These are phyloP conservation scores for Chaetothyriales sp. DNA, from an alignment of 2,329 filamentous ascomycete species.

Conservation along the genomic window DNA sequence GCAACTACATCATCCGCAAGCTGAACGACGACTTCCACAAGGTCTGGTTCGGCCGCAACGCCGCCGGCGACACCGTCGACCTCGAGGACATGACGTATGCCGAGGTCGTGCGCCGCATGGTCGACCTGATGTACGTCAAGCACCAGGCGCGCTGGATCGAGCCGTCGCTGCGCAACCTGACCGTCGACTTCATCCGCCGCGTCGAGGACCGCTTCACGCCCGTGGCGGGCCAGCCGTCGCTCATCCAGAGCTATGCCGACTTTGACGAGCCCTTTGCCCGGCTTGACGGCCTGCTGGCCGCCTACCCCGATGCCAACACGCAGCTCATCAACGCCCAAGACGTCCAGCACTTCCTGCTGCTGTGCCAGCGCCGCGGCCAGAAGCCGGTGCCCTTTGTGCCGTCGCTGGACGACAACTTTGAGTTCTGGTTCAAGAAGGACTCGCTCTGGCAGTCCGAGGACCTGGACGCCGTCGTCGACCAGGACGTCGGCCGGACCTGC, in stretches of 20 bases:
- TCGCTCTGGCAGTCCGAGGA: conserved; percentile 99
- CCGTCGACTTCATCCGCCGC: conserved; percentile 90
- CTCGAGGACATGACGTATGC: conserved; percentile 93
- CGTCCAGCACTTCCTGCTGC: conserved; percentile 87
- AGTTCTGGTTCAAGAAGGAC: conserved; percentile 99
- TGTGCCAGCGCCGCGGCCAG: conserved; percentile 82
- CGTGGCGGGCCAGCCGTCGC: conserved; percentile 56
- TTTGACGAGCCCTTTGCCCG: conserved; percentile 68
- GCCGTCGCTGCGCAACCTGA: conserved; percentile 64
- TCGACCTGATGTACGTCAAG: conserved; percentile 82
- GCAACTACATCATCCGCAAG: conserved; percentile 85
- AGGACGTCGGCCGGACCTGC: conserved; percentile 91
- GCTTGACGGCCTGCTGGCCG: conserved; percentile 63
- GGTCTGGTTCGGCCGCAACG: conserved; percentile 87
- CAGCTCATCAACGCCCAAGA: conserved; percentile 98
- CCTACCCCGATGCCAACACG: conserved; percentile 72
- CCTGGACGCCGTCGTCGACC: conserved; percentile 83
- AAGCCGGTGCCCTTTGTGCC: conserved; percentile 97
- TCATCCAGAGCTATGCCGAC: conserved; percentile 81
- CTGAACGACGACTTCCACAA: conserved; percentile 95
- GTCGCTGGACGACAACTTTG: conserved; percentile 89
- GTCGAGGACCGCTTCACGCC: conserved; percentile 90
- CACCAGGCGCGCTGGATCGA: conserved; percentile 90
- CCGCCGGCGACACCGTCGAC: conserved; percentile 65
- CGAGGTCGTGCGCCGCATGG: conserved; percentile 74